These are phyloP conservation scores for Fraxinus nigra DNA, from an alignment of 305 asterid genomes.

Conservation along the genomic window DNA sequence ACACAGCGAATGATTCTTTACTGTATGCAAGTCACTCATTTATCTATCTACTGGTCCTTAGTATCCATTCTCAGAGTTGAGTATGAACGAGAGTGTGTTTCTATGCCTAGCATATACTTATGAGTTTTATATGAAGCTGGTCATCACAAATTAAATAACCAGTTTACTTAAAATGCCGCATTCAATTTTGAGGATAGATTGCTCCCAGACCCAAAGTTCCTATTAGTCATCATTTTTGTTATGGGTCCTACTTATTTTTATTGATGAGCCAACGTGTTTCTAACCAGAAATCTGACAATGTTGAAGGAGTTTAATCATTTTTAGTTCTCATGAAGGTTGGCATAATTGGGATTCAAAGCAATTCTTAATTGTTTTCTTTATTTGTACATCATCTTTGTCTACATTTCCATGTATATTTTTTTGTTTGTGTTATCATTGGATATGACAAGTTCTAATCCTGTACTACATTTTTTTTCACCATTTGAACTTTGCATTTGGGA, in stretches of 20 bases:
- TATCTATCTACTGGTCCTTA: neutral
- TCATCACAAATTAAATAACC: neutral
- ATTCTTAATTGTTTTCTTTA: neutral
- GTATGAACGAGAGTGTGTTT: too few species aligned
- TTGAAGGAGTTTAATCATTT: neutral
- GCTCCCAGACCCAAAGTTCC: neutral
- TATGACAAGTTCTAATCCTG: neutral
- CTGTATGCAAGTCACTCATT: neutral
- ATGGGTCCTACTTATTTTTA: neutral
- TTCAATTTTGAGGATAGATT: neutral
- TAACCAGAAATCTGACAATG: neutral
- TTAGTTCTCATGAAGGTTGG: neutral
- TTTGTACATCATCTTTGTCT: neutral
- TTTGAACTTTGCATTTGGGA: neutral
- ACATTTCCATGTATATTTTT: neutral
- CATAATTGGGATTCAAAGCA: neutral
- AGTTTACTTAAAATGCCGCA: neutral
- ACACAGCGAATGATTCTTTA: neutral
- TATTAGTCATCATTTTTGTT: neutral
- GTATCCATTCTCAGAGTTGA: too few species aligned
- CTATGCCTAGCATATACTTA: neutral
- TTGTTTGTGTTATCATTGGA: neutral
- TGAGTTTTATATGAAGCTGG: neutral
- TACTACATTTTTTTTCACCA: neutral
- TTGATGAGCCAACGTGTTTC: neutral